Percentiles rank a stretch among this genome's conserved stretches.
These are phyloP conservation scores for Arthrobotrys sinensis DNA, from an alignment of 2,329 filamentous ascomycete species.

Conservation along the genomic window DNA sequence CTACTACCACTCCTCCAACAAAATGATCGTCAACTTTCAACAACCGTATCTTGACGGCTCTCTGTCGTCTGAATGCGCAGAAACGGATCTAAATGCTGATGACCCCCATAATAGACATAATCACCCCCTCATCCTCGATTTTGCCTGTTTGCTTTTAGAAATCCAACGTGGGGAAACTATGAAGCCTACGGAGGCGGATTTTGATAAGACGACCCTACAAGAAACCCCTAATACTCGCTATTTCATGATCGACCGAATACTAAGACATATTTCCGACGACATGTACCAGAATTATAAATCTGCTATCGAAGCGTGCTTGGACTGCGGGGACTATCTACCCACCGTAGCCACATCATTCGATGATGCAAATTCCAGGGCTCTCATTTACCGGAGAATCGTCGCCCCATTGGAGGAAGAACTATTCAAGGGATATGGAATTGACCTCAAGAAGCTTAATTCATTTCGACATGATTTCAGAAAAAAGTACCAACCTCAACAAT, in stretches of 20 bases:
- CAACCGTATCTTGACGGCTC: conserved; percentile 3
- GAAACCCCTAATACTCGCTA: conserved; percentile 31
- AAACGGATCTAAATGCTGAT: not conserved
- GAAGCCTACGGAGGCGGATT: conserved; percentile 31
- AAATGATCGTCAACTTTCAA: conserved; percentile 7
- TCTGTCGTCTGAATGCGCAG: not conserved
- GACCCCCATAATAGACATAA: conserved; percentile 12
- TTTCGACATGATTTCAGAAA: conserved; percentile 4
- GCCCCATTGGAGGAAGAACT: conserved; percentile 32
- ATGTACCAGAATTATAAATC: conserved; percentile 37
- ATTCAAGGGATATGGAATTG: conserved; percentile 23
- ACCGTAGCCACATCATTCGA: conserved; percentile 12
- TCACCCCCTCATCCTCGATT: conserved; percentile 41
- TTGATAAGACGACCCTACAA: not conserved
- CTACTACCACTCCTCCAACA: not conserved
- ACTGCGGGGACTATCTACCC: conserved; percentile 20
- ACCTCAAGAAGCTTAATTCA: not conserved
- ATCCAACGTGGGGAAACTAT: conserved; percentile 42
- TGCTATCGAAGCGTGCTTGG: conserved; percentile 40
- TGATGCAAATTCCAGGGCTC: conserved; percentile 4
- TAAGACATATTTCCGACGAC: conserved; percentile 27
- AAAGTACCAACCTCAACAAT: not conserved
- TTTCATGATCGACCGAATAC: conserved; percentile 33
- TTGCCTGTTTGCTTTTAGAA: conserved; percentile 35
- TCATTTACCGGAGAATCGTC: conserved; percentile 29